Evolutionary conservation across 768 basidiomycete species (phyloP).

Genomic region (Collybia nuda): DNA sequence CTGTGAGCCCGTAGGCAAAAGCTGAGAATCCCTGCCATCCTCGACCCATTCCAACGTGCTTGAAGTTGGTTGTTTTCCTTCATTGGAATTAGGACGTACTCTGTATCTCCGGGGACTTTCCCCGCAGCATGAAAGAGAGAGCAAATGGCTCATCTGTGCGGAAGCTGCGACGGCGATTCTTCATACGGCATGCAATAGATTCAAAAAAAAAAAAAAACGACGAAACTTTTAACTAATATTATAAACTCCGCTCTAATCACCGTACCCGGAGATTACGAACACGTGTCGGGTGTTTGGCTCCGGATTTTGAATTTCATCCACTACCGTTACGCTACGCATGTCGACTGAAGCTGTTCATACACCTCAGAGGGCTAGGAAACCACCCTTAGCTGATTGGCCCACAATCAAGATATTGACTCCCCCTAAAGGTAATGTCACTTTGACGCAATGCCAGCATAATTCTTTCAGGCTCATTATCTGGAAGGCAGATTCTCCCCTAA

Average conservation of each 20-base stretch:
- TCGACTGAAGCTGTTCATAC: constrained; percentile 23
- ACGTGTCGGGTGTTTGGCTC: background rate
- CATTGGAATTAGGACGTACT: constrained; percentile 52
- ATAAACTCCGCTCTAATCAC: constrained; percentile 21
- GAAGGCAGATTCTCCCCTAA: constrained; percentile 57
- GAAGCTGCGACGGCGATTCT: constrained; percentile 87
- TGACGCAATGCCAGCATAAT: background rate
- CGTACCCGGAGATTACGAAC: constrained; percentile 10
- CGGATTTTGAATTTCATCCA: background rate
- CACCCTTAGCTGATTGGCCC: constrained; percentile 46
- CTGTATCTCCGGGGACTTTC: constrained; percentile 94
- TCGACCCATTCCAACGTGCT: constrained; percentile 63
- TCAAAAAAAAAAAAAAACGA: constrained; percentile 15
- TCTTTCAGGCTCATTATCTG: background rate
- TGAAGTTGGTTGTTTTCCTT: constrained; percentile 77
- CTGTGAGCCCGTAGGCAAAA: constrained; percentile 23
- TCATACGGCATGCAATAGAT: constrained; percentile 52
- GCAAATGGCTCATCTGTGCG: constrained; percentile 56
- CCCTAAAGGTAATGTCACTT: constrained; percentile 39
- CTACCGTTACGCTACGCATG: no score
- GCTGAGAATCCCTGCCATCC: constrained; percentile 50
- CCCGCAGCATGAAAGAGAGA: constrained; percentile 70
- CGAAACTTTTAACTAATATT: constrained; percentile 22
- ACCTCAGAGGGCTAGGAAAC: constrained; percentile 29
- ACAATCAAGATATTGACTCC: constrained; percentile 55